A percentile compares a stretch with the other conserved stretches of the same genome.
Evolutionary conservation across 2,329 filamentous ascomycete species (phyloP).

Genomic region (Scedosporium dehoogii): DNA sequence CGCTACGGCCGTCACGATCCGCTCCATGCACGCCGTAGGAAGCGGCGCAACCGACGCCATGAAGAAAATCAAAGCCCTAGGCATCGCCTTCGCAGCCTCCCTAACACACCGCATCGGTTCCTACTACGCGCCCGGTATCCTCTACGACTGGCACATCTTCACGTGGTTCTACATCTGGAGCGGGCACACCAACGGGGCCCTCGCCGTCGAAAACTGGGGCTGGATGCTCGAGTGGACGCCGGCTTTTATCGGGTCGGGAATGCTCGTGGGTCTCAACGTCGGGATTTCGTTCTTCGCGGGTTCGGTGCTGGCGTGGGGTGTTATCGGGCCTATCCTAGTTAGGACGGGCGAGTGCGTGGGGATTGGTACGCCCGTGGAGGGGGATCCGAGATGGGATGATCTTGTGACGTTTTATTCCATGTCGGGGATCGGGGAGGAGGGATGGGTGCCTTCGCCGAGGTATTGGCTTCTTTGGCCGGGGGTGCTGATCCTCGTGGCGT

Average conservation of each 20-base stretch:
- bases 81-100: constrained; percentile 37
- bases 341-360: constrained; percentile 44
- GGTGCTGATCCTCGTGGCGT: constrained; percentile 31
- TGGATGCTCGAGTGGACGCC: constrained; percentile 51
- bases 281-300: constrained; percentile 48
- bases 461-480: constrained; percentile 35
- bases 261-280: constrained; percentile 43
- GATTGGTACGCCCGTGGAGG: constrained; percentile 16
- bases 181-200: constrained; percentile 36
- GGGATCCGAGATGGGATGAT: constrained; percentile 19
- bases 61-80: constrained; percentile 47
- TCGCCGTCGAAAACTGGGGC: constrained; percentile 49
- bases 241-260: constrained; percentile 48
- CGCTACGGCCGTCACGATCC: constrained; percentile 51
- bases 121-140: constrained; percentile 49
- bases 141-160: constrained; percentile 49
- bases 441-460: constrained; percentile 24
- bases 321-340: constrained; percentile 36
- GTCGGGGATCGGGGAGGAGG: constrained; percentile 16
- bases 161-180: constrained; percentile 46
- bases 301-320: constrained; percentile 42
- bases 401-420: constrained; percentile 22
- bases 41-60: constrained; percentile 42
- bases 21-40: constrained; percentile 48
- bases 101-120: constrained; percentile 44